A percentile compares a stretch with the other conserved stretches of the same genome.
Conservation (phyloP, 1,139 yeast species). For the Yamadazyma sp. region DNA sequence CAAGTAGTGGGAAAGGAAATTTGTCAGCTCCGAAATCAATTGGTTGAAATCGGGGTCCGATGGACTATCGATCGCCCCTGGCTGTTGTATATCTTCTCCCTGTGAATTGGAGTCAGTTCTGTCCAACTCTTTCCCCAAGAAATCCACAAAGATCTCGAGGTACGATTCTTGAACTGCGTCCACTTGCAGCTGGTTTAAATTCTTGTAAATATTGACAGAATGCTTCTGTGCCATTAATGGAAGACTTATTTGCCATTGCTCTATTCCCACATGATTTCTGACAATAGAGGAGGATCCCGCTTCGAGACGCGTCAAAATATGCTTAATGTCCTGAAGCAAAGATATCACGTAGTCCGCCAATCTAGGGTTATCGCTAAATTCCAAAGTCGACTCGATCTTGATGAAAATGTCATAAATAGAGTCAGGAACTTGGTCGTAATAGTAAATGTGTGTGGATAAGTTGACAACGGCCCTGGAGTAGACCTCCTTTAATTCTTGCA, state of each 20-base stretch:
- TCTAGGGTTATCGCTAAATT: conserved; percentile 17
- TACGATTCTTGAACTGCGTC: conserved; percentile 33
- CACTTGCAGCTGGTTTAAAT: conserved; percentile 26
- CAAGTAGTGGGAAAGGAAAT: conserved; percentile 36
- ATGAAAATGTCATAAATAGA: conserved; percentile 58
- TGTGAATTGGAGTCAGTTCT: conserved; percentile 5
- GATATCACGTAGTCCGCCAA: conserved; percentile 27
- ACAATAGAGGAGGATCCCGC: conserved; percentile 31
- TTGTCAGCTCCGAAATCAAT: conserved; percentile 37
- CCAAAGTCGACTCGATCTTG: conserved; percentile 37
- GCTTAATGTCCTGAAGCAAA: conserved; percentile 33
- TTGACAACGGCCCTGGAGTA: conserved; percentile 56
- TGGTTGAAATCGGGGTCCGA: conserved; percentile 38
- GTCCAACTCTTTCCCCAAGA: conserved; percentile 33
- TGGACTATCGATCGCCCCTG: conserved; percentile 19
- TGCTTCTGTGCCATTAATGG: conserved; percentile 31
- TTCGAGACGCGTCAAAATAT: conserved; percentile 32
- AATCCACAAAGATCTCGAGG: conserved; percentile 33
- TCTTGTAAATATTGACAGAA: conserved; percentile 9
- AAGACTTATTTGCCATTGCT: conserved; percentile 45
- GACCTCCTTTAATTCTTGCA: conserved; percentile 26
- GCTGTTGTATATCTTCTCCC: conserved; percentile 8
- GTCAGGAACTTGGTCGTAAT: conserved; percentile 79
- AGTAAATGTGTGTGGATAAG: conserved; percentile 70
- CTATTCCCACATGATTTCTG: conserved; percentile 43